Conservation (phyloP, 1,284 basidiomycete genomes). For the Sphagnurus paluster region DNA sequence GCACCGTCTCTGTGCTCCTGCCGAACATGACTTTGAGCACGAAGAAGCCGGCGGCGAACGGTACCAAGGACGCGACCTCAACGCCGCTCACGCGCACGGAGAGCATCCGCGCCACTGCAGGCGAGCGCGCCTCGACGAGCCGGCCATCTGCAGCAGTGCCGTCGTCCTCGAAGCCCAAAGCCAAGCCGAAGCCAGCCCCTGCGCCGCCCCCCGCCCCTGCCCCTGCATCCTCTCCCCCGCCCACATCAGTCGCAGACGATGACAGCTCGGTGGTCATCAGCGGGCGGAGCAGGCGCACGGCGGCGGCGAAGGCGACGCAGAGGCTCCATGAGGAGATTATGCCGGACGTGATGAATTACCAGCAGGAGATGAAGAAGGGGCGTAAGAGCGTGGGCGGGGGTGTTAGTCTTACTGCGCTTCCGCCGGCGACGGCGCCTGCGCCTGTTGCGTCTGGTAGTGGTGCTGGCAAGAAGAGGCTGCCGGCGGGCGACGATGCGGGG, state of each 20-base stretch:
- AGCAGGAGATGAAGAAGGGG: slow-evolving; percentile 54
- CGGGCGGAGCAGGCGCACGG: slow-evolving; percentile 45
- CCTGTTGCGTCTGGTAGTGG: slow-evolving; percentile 20
- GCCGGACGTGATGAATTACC: slow-evolving; percentile 71
- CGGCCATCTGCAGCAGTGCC: slow-evolving; percentile 5
- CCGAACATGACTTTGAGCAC: slow-evolving; percentile 19
- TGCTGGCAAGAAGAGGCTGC: slow-evolving; percentile 30
- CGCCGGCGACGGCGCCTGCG: no score
- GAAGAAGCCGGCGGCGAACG: slow-evolving; percentile 6
- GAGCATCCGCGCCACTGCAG: slow-evolving; percentile 27
- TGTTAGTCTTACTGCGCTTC: no score
- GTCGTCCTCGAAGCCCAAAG: slow-evolving; percentile 17
- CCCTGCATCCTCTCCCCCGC: slow-evolving; percentile 10
- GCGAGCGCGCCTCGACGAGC: slow-evolving; percentile 19
- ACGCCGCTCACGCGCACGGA: slow-evolving; percentile 21
- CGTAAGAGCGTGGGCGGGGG: slow-evolving; percentile 23
- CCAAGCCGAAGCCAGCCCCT: slow-evolving; percentile 12
- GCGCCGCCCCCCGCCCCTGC: background rate
- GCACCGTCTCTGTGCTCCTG: slow-evolving; percentile 26
- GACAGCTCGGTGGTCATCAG: slow-evolving; percentile 5
- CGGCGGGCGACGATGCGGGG: slow-evolving; percentile 20
- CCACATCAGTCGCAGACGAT: slow-evolving; percentile 13
- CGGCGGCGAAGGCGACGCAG: slow-evolving; percentile 66
- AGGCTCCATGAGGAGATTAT: slow-evolving; percentile 68
- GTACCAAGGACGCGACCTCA: background rate